phyloP scores from a whole-genome alignment of 345 rosid species.

The Jatropha curcas region DNA sequence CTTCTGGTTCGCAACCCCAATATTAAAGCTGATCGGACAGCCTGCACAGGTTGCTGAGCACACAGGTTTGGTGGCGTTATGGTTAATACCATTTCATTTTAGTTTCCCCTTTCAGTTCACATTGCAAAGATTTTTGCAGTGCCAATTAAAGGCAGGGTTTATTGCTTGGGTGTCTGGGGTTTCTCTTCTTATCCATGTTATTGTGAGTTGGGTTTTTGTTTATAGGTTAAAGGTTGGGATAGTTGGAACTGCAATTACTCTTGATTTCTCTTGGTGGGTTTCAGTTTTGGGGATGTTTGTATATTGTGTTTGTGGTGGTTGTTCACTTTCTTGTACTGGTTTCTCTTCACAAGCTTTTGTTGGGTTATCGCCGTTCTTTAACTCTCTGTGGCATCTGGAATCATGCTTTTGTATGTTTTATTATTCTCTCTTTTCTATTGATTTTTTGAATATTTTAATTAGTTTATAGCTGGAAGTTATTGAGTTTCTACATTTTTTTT shows the following conservation, averaged over 20 bases:
- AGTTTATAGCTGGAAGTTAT: background rate
- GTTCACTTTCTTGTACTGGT: conserved; percentile 56
- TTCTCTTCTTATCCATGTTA: conserved; percentile 42
- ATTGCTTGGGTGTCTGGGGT: conserved; percentile 45
- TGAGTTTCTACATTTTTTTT: conserved; percentile 5
- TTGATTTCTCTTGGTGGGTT: conserved; percentile 64
- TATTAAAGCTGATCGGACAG: conserved; percentile 54
- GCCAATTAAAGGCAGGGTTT: conserved; percentile 53
- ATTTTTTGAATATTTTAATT: conserved; percentile 1
- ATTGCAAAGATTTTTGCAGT: conserved; percentile 52
- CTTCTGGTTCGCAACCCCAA: conserved; percentile 44
- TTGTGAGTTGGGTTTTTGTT: conserved; percentile 54
- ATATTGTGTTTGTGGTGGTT: conserved; percentile 50
- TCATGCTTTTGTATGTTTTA: conserved; percentile 48
- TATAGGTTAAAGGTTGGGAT: conserved; percentile 47
- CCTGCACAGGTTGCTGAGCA: conserved; percentile 45
- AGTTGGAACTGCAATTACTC: conserved; percentile 46
- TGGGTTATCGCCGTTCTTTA: conserved; percentile 53
- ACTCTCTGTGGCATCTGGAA: conserved; percentile 57
- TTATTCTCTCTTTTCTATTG: background rate
- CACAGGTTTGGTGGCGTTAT: conserved; percentile 49
- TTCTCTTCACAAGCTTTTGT: conserved; percentile 53
- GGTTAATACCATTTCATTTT: conserved; percentile 59
- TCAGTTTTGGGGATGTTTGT: conserved; percentile 43
- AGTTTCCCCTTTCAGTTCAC: conserved; percentile 61